Percentiles rank a stretch among this genome's conserved stretches.
These are phyloP conservation scores for Gracilaria gracilis DNA, from an alignment of 23 red algal genomes.

Conservation along the genomic window DNA sequence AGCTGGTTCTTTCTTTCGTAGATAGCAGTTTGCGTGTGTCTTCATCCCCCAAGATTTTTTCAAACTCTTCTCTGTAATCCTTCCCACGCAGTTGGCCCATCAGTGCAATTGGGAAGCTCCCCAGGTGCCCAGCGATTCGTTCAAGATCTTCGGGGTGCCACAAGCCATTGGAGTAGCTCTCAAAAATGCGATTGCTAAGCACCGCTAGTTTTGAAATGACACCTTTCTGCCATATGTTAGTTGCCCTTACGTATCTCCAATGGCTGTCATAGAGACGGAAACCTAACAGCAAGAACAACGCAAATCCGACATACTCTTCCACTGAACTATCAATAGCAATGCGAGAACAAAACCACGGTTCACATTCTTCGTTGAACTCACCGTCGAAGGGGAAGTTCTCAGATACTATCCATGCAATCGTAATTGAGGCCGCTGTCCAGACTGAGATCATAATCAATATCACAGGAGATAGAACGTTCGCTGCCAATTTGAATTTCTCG, in stretches of 20 bases:
- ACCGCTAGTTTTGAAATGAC: conserved; percentile 4
- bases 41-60: conserved; percentile 2
- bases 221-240: conserved; percentile 29
- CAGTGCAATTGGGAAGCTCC: conserved; percentile 36
- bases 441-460: background rate
- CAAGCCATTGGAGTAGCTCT: background rate
- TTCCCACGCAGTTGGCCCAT: conserved; percentile 22
- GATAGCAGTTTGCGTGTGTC: conserved; percentile 10
- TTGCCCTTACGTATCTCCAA: conserved; percentile 29
- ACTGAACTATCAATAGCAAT: conserved; percentile 45
- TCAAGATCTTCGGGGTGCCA: conserved; percentile 43
- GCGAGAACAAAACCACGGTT: conserved; percentile 45
- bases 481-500: background rate
- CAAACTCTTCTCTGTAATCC: conserved; percentile 11
- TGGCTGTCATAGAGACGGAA: conserved; percentile 62
- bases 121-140: conserved; percentile 35
- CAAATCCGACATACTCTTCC: conserved; percentile 66
- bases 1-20: background rate
- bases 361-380: background rate
- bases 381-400: background rate
- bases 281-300: conserved; percentile 50
- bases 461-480: background rate
- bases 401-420: conserved; percentile 12
- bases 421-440: background rate
- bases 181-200: conserved; percentile 22